A percentile compares a stretch with the other conserved stretches of the same genome.
Evolutionary conservation across 345 rosid genomes (phyloP).

Genomic region (Camelina sativa): DNA sequence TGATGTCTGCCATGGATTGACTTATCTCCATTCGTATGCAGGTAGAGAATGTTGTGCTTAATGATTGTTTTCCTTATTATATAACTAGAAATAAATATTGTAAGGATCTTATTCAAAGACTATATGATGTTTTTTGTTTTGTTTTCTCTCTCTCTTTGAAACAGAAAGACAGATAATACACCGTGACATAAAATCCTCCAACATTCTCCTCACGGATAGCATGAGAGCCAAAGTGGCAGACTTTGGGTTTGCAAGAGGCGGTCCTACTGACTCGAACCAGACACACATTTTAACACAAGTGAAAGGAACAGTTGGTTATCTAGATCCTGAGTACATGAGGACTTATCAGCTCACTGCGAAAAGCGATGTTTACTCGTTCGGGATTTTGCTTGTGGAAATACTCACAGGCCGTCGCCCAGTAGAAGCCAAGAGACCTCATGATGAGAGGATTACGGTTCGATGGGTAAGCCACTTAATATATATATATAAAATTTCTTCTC

Average conservation of each 20-base stretch:
- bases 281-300: conserved; percentile 88
- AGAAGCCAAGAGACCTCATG: conserved; percentile 59
- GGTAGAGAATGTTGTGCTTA: conserved; percentile 51
- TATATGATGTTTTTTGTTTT: not conserved
- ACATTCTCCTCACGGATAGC: conserved; percentile 87
- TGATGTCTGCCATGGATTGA: conserved; percentile 93
- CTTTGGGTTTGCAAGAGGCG: conserved; percentile 94
- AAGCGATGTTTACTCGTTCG: conserved; percentile 95
- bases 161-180: conserved; percentile 93
- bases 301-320: conserved; percentile 96
- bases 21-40: conserved; percentile 90
- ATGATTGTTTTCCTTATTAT: not conserved
- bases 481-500: not conserved
- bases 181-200: conserved; percentile 93
- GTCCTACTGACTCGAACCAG: conserved; percentile 61
- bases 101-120: not conserved
- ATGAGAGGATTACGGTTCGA: conserved; percentile 78
- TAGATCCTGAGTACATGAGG: conserved; percentile 97
- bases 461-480: conserved; percentile 67
- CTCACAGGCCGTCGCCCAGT: conserved; percentile 91
- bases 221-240: conserved; percentile 98
- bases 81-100: not conserved
- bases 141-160: not conserved
- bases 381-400: conserved; percentile 85
- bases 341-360: conserved; percentile 87